phyloP scores from a whole-genome alignment of 805 yeast species.

The Brettanomyces anomalus region DNA sequence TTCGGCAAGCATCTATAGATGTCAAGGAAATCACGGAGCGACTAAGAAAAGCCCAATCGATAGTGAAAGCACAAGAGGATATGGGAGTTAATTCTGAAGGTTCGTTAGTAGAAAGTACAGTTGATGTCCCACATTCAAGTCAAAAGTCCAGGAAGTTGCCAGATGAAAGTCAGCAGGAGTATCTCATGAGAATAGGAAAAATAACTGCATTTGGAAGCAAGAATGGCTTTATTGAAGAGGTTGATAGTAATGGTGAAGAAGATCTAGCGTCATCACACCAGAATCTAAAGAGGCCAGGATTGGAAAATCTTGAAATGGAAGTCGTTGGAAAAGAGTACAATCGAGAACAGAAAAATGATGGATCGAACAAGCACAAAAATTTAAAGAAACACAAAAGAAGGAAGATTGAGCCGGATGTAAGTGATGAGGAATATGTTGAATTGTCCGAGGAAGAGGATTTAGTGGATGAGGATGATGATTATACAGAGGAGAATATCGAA shows the following conservation, averaged over 20 bases:
- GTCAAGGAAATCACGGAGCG: constrained; percentile 46
- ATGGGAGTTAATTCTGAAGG: neutral
- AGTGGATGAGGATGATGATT: constrained; percentile 9
- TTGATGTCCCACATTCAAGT: no score
- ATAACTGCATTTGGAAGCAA: constrained; percentile 86
- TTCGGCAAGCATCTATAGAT: constrained; percentile 49
- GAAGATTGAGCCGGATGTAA: neutral
- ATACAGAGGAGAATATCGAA: constrained; percentile 4
- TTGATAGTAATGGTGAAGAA: constrained; percentile 18
- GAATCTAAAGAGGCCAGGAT: constrained; percentile 42
- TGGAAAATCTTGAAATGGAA: constrained; percentile 17
- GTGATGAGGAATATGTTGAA: constrained; percentile 4
- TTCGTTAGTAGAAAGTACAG: constrained; percentile 12
- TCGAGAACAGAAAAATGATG: constrained; percentile 17
- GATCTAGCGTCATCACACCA: constrained; percentile 26
- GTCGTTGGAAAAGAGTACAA: constrained; percentile 8
- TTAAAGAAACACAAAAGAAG: no score
- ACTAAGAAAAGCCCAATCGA: constrained; percentile 17
- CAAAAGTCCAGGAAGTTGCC: constrained; percentile 24
- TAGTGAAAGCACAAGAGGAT: neutral
- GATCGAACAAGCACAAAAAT: constrained; percentile 2
- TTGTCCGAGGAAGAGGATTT: constrained; percentile 10
- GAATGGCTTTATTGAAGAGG: constrained; percentile 44
- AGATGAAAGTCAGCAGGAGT: constrained; percentile 77
- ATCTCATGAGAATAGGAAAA: constrained; percentile 78